phyloP scores from a whole-genome alignment of 108 stramenopile genomes.

The Skeletonema marinoi region DNA sequence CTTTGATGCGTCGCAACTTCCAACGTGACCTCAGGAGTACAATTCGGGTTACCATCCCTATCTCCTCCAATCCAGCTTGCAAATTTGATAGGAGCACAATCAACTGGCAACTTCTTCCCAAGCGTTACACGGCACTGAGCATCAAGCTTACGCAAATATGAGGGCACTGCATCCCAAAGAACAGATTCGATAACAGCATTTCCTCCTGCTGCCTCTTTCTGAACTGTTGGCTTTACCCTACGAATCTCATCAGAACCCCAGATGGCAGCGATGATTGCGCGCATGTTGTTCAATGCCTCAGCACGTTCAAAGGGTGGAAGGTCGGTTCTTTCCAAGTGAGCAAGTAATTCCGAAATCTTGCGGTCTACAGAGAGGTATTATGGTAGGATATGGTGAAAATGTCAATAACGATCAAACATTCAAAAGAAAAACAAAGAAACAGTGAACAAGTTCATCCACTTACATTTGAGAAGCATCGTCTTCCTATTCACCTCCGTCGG shows the following conservation, averaged over 20 bases:
- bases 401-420: slow-evolving; percentile 17
- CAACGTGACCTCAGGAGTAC: slow-evolving; percentile 88
- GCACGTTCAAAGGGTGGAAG: slow-evolving; percentile 73
- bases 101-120: slow-evolving; percentile 83
- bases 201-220: slow-evolving; percentile 93
- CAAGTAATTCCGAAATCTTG: slow-evolving; percentile 61
- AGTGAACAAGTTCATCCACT: slow-evolving; percentile 8
- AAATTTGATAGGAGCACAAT: slow-evolving; percentile 87
- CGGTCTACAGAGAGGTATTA: slow-evolving; percentile 56
- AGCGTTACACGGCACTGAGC: slow-evolving; percentile 76
- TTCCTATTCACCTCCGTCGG: slow-evolving; percentile 93
- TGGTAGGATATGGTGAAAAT: slow-evolving; percentile 42
- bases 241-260: slow-evolving; percentile 94
- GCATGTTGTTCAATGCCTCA: slow-evolving; percentile 65
- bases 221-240: slow-evolving; percentile 90
- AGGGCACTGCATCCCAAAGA: slow-evolving; percentile 96
- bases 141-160: slow-evolving; percentile 92
- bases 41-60: slow-evolving; percentile 97
- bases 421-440: neutral
- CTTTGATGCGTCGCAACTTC: slow-evolving; percentile 87
- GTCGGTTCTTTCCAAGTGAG: slow-evolving; percentile 68
- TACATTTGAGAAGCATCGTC: slow-evolving; percentile 63
- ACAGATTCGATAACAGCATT: slow-evolving; percentile 91
- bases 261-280: slow-evolving; percentile 70
- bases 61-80: slow-evolving; percentile 97